Base-by-base conservation (phyloP, 352 stramenopile species). In the Elongisporangium anandrum region DNA sequence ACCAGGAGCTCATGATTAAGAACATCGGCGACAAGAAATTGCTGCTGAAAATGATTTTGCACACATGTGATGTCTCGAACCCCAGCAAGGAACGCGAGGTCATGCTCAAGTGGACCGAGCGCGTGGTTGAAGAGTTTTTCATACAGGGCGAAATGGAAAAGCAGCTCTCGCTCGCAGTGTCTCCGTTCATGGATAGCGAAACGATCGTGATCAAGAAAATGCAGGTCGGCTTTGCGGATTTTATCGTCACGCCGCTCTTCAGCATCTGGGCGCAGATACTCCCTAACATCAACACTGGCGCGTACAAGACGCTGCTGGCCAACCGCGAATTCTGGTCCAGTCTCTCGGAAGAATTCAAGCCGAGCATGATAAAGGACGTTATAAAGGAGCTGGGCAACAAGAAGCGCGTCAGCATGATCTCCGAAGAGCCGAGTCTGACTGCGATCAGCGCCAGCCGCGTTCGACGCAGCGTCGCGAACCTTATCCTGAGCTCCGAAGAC, bases 51-150 rank as follows among this genome's bases (percentile, higher is more conserved):
- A 95, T 94, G 81, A 92, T 95, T 49, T 68, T 97, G 22, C 88
- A 97, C 55, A 92, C 90, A 21, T 95, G 94, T 39, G 96, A 99
- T 63, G 93, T 99, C 22, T 98, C 92, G 4, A 98, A 98, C 61
- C 92, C 90, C 38, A 79, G 88, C 6, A 97, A 97, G 63, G 83
- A 95, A 20, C 87, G 82, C 24, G 68, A 86, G 53, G 77, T 92
- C 19, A 94, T 96, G 75, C 77, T 97, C 56, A 83, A 87, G 59
- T 99, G 96, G 96, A 95, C 92, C 0, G 85, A 97, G 56, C 86
- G 92, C 20, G 90, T 98, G 10, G 80, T 98, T 13, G 85, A 97
- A 38, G 96, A 99, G 77, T 98, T 98, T 63, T 99, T 98, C 63
- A 59, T 87, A 19, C 96, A 99, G 65, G 96, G 96, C 38, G 96